A percentile compares a stretch with the other conserved stretches of the same genome.
Evolutionary conservation across 495 filamentous ascomycete genomes (phyloP).

Genomic region (Hypoxylon trugodes): DNA sequence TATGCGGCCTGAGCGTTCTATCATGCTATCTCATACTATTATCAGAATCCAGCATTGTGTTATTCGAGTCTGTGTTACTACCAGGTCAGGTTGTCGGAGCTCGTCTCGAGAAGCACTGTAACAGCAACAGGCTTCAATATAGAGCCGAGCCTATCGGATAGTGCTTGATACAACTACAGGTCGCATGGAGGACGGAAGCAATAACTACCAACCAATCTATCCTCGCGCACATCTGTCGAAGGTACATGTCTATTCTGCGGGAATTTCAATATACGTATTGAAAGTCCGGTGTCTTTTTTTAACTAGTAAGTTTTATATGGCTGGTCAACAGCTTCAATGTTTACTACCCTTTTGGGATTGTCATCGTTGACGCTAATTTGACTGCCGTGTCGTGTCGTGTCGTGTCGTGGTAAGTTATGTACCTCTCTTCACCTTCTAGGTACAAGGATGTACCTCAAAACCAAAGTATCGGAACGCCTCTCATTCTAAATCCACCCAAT

Average conservation of each 20-base stretch:
- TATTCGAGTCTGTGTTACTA: not conserved
- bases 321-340: slow-evolving; percentile 5
- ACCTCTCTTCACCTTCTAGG: not conserved
- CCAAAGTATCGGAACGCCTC: not conserved
- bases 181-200: slow-evolving; percentile 5
- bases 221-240: not conserved
- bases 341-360: slow-evolving; percentile 14
- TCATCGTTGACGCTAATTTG: slow-evolving; percentile 12
- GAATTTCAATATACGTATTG: slow-evolving; percentile 21
- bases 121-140: slow-evolving; percentile 4
- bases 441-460: not conserved
- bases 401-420: slow-evolving; percentile 8
- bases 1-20: slow-evolving; percentile 2
- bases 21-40: slow-evolving; percentile 19
- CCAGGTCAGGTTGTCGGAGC: slow-evolving; percentile 11
- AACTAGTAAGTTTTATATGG: not conserved
- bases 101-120: slow-evolving; percentile 16
- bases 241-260: slow-evolving; percentile 17
- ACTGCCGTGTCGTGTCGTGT: not conserved
- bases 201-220: slow-evolving; percentile 23
- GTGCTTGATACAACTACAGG: slow-evolving; percentile 21
- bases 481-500: not conserved
- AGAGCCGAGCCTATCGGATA: slow-evolving; percentile 27
- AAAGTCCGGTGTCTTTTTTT: not conserved
- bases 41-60: not conserved